Base-by-base conservation (phyloP, 1,284 basidiomycete genomes). In the Takashimella tepidaria region DNA sequence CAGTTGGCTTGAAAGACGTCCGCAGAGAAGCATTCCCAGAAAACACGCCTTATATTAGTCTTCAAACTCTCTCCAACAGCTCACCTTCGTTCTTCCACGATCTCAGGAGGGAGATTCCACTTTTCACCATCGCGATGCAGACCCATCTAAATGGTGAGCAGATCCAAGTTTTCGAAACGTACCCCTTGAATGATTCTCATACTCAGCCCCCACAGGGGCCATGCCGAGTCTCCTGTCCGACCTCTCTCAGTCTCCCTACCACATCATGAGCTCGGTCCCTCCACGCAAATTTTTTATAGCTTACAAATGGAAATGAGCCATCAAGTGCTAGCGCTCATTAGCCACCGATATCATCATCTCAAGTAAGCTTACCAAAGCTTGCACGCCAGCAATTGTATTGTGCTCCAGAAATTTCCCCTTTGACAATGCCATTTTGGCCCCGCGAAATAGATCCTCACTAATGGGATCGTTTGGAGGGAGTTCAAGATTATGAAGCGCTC, bases 401-500 rank as follows among this genome's bases (percentile, higher is more conserved):
- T 63, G 47, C 10, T 61, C 61, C 48, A 72, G 26, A 24, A 70
- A 66, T 31, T 72, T 65, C 31, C 57, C 66, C 31, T 65, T 61
- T 1, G 57, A 59, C 1, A 68, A 54, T 45, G 70, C 71, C 31
- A 50, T 59, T 24, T 62, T 47, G 23, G 69, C 54, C 19, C 62
- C 31, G 13, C 50, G 20, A 8, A 60, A 27, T 59, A 66, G 66
- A 25, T 67, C 61, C 53, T 70, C 53, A 37, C 66, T 59, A 44
- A 56, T 51, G 4, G 58, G 50, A 50, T 69, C 62, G 45, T 69
- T 51, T 21, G 66, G 59, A 41, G 69, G 49, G 16, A 72, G 41
- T 51, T 75, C 62, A 45, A 70, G 59, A 45, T 61, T 64, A 57
- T 69, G 58, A 51, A 70, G 37, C 0, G 65, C 56, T 2, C 69